Evolutionary conservation across 108 stramenopile genomes (phyloP), one percentile per base, ranked within the genome.

Genomic region (Cyclostephanos tholiformis): DNA sequence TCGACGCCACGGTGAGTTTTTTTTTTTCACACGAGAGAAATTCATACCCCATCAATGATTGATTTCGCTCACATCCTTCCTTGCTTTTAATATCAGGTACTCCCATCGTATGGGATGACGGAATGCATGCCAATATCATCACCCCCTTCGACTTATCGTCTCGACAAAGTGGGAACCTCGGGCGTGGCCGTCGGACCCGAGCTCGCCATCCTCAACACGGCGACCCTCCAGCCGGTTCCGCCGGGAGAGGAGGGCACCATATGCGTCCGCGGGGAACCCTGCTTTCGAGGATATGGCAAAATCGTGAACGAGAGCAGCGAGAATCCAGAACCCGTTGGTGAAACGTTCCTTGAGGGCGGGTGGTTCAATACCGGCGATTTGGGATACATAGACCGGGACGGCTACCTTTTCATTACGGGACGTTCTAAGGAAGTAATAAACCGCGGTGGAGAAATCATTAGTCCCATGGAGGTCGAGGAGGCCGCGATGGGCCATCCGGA

Each of bases 341-440:
- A 55, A 13, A 27, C 53, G 1, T 55, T 55, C 23, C 26, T 55
- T 0, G 58, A 75, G 20, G 87, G 72, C 5, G 88, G 87, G 6
- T 92, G 91, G 91, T 91, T 95, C 73, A 83, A 90, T 55, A 92
- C 94, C 7, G 94, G 94, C 16, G 91, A 95, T 62, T 38, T 87
- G 48, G 94, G 94, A 17, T 79, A 81, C 62, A 46, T 95, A 13
- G 91, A 95, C 71, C 70, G 39, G 39, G 87, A 89, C 26, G 87
- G 86, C 49, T 92, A 86, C 65, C 60, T 95, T 12, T 86, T 76
- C 67, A 88, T 95, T 67, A 84, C 87, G 6, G 94, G 90, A 32
- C 70, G 94, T 0, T 86, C 79, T 27, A 95, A 95, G 66, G 94
- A 95, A 72, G 87, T 95, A 16, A 91, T 95, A 68, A 95, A 92